phyloP scores from a whole-genome alignment of 2,329 filamentous ascomycete species.

The Bipolaris cookei region DNA sequence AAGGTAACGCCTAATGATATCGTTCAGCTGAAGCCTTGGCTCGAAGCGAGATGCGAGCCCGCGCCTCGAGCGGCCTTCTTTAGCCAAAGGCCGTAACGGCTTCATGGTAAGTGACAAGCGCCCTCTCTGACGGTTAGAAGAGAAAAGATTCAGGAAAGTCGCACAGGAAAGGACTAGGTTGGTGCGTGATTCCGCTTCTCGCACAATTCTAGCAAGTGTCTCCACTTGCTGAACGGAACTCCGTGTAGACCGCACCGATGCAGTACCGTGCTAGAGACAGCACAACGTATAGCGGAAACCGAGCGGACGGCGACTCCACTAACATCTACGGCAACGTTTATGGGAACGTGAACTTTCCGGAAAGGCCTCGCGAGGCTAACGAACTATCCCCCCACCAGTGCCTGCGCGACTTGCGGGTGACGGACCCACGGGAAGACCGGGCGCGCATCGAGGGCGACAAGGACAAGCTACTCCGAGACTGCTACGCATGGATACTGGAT shows the following conservation, averaged over 20 bases:
- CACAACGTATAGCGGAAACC: background rate
- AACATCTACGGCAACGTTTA: conserved; percentile 1
- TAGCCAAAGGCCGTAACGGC: background rate
- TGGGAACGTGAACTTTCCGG: too few relatives aligned
- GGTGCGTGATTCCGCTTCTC: background rate
- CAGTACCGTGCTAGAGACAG: background rate
- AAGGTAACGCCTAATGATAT: background rate
- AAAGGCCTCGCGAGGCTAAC: too few relatives aligned
- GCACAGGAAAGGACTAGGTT: background rate
- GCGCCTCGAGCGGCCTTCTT: background rate
- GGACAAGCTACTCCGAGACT: conserved; percentile 20
- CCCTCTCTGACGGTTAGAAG: background rate
- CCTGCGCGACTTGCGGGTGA: conserved; percentile 18
- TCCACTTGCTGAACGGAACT: background rate
- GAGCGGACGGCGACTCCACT: background rate
- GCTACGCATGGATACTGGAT: conserved; percentile 30
- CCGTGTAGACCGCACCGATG: background rate
- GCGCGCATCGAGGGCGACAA: conserved; percentile 23
- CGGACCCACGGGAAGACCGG: conserved; percentile 24
- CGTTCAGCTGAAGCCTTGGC: conserved; percentile 2
- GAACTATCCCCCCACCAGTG: too few relatives aligned
- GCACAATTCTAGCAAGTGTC: background rate
- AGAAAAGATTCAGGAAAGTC: background rate
- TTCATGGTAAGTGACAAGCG: background rate
- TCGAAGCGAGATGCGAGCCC: conserved; percentile 1